phyloP scores from a whole-genome alignment of 1,139 yeast species.

The Wickerhamomyces sp. region DNA sequence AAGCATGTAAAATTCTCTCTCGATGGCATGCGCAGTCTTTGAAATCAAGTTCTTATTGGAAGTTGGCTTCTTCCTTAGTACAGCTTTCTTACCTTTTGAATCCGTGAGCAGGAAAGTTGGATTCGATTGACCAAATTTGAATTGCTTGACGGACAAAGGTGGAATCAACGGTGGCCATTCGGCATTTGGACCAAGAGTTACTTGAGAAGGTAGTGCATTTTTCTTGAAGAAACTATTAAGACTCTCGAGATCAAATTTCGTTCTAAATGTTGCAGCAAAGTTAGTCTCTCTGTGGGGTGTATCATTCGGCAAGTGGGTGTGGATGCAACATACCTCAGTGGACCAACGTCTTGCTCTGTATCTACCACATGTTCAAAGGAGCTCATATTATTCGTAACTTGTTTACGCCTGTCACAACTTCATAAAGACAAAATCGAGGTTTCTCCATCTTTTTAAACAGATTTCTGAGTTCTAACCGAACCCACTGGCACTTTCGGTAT shows the following conservation, averaged over 20 bases:
- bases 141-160: slow-evolving; percentile 40
- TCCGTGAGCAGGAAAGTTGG: slow-evolving; percentile 56
- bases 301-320: too few species aligned
- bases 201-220: slow-evolving; percentile 4
- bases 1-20: slow-evolving; percentile 54
- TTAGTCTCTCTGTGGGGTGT: too few species aligned
- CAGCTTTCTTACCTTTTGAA: slow-evolving; percentile 37
- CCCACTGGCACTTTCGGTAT: too few species aligned
- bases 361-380: slow-evolving; percentile 16
- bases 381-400: too few species aligned
- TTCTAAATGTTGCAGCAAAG: slow-evolving; percentile 6
- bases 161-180: slow-evolving; percentile 9
- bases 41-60: slow-evolving; percentile 48
- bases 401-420: too few species aligned
- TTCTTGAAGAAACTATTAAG: slow-evolving; percentile 8
- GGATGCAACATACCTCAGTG: slow-evolving; percentile 12
- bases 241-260: slow-evolving; percentile 3
- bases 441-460: too few species aligned
- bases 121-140: slow-evolving; percentile 62
- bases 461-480: too few species aligned
- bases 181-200: slow-evolving; percentile 6
- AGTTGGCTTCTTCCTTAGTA: slow-evolving; percentile 58
- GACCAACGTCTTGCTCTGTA: slow-evolving; percentile 21
- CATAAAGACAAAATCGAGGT: too few species aligned
- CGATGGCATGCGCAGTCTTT: slow-evolving; percentile 61